phyloP scores from a whole-genome alignment of 169 alveolate species.

The Toxoplasma gondii region DNA sequence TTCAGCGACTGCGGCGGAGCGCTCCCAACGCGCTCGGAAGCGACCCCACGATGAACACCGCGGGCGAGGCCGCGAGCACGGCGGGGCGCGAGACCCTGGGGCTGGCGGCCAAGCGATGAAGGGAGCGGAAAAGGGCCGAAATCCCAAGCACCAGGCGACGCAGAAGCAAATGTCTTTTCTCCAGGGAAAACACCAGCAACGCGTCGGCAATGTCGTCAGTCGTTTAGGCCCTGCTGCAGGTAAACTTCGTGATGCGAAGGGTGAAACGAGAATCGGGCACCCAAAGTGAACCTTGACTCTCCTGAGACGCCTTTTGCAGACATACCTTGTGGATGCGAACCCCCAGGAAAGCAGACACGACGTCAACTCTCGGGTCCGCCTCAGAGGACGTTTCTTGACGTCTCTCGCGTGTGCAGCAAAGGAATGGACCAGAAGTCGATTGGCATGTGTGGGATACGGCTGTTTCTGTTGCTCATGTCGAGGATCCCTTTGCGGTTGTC shows the following conservation, averaged over 20 bases:
- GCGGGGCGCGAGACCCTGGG: neutral
- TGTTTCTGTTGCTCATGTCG: too few species aligned
- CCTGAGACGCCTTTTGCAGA: too few species aligned
- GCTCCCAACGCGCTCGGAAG: neutral
- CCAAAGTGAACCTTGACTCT: too few species aligned
- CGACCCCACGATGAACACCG: neutral
- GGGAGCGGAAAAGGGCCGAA: neutral
- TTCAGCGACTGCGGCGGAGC: too few species aligned
- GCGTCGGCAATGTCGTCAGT: conserved; percentile 33
- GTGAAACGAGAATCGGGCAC: neutral
- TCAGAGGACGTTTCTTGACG: too few species aligned
- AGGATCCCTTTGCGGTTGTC: too few species aligned
- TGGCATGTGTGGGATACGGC: too few species aligned
- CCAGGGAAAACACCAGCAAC: conserved; percentile 34
- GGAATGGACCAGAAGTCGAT: too few species aligned
- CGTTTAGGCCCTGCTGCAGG: conserved; percentile 39
- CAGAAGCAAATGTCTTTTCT: conserved; percentile 26
- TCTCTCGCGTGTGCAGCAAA: too few species aligned
- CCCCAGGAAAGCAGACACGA: too few species aligned
- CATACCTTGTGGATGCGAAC: too few species aligned
- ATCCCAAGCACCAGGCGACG: neutral
- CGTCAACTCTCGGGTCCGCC: too few species aligned
- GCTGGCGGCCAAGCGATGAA: neutral
- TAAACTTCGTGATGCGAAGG: neutral
- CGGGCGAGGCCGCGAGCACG: neutral